Percentiles rank a stretch among this genome's conserved stretches.
These are phyloP conservation scores for Pythium coloratum DNA, from an alignment of 352 stramenopile genomes.

Conservation along the genomic window DNA sequence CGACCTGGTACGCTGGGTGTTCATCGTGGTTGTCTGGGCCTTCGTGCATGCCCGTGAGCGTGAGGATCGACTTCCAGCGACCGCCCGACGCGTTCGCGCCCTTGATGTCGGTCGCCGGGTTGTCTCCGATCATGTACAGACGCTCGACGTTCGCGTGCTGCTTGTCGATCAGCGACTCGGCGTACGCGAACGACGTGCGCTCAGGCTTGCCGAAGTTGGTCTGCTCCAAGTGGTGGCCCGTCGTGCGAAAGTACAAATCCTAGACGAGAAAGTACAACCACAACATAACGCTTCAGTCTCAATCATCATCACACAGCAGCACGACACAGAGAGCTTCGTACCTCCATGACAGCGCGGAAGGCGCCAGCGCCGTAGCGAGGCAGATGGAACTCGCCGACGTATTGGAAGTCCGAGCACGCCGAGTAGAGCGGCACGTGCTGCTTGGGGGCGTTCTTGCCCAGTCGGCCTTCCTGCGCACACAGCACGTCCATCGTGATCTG, in stretches of 20 bases:
- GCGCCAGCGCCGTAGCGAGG: conserved; percentile 78
- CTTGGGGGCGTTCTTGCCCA: conserved; percentile 44
- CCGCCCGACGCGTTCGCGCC: conserved; percentile 71
- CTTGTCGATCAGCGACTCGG: conserved; percentile 71
- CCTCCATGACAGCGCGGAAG: conserved; percentile 76
- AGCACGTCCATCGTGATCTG: conserved; percentile 79
- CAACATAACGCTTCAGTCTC: not conserved
- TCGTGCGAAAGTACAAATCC: conserved; percentile 79
- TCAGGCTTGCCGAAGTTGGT: conserved; percentile 83
- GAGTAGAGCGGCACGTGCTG: conserved; percentile 80
- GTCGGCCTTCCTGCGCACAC: conserved; percentile 52
- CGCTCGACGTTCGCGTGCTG: conserved; percentile 64
- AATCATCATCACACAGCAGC: not conserved
- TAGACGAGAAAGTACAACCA: conserved; percentile 14
- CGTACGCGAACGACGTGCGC: conserved; percentile 69
- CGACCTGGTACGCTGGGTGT: conserved; percentile 67
- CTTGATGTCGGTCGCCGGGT: conserved; percentile 80
- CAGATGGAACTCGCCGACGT: conserved; percentile 83
- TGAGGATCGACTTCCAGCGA: conserved; percentile 84
- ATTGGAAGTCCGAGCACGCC: conserved; percentile 87
- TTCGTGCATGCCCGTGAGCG: conserved; percentile 79
- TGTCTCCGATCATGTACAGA: conserved; percentile 89
- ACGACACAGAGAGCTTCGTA: not conserved
- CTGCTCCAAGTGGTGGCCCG: conserved; percentile 69
- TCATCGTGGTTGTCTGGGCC: conserved; percentile 65